Conservation (phyloP, 106 monocot species). For the Hemerocallis citrina region DNA sequence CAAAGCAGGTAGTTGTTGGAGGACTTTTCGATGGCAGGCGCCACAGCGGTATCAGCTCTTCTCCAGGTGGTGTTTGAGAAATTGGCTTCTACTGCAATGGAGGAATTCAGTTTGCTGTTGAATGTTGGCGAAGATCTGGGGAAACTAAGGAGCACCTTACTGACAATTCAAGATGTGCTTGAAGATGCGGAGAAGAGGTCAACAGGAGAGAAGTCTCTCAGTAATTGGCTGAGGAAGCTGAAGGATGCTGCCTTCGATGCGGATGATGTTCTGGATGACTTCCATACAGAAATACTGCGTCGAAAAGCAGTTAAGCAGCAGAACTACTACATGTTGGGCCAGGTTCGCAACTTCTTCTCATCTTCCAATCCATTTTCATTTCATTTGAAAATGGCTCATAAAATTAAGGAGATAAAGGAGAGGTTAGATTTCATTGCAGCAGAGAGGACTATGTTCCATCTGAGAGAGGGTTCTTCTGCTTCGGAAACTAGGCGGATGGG, state of each 20-base stretch:
- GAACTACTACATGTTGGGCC: not conserved
- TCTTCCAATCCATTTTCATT: not conserved
- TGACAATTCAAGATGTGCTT: constrained; percentile 19
- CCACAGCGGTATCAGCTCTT: not conserved
- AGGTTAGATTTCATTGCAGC: constrained; percentile 28
- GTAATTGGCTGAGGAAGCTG: constrained; percentile 27
- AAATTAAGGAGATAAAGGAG: constrained; percentile 15
- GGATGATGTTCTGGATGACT: constrained; percentile 28
- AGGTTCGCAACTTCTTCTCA: not conserved
- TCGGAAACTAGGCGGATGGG: not conserved
- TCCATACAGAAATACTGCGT: not conserved
- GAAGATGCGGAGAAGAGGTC: constrained; percentile 27
- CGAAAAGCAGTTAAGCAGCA: not conserved
- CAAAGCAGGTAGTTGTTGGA: too few relatives aligned
- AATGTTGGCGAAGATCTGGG: constrained; percentile 12
- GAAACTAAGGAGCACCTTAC: constrained; percentile 17
- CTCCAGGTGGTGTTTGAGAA: constrained; percentile 3
- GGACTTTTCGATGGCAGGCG: too few relatives aligned
- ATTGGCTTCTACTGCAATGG: not conserved
- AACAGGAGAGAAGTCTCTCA: constrained; percentile 13
- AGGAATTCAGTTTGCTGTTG: constrained; percentile 1
- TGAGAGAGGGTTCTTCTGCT: constrained; percentile 1
- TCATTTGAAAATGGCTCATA: constrained; percentile 5
- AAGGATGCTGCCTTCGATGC: constrained; percentile 24
- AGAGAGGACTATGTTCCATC: constrained; percentile 19